A percentile compares a stretch with the other conserved stretches of the same genome.
Evolutionary conservation across 805 yeast genomes (phyloP).

Genomic region (Scheffersomyces coipomensis): DNA sequence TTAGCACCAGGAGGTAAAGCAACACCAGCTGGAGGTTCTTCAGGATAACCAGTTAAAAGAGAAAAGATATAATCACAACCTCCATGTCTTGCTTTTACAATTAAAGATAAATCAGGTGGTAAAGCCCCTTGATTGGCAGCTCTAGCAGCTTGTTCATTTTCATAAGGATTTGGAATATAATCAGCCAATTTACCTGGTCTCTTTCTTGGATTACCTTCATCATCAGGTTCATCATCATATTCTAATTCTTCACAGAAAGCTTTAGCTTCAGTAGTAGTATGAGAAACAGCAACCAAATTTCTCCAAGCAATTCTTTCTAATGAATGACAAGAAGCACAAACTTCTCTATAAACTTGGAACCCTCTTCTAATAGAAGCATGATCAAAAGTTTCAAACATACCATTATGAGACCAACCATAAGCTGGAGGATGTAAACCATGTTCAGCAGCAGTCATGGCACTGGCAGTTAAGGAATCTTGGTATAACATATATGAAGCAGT

Average conservation of each 20-base stretch:
- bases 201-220: conserved; percentile 95
- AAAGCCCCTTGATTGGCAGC: conserved; percentile 99
- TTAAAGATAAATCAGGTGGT: conserved; percentile 96
- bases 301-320: conserved; percentile 98
- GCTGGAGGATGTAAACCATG: conserved; percentile 97
- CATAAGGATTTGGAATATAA: conserved; percentile 91
- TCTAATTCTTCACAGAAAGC: conserved; percentile 95
- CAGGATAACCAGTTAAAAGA: conserved; percentile 97
- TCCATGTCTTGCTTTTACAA: conserved; percentile 99
- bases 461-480: conserved; percentile 82
- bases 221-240: conserved; percentile 95
- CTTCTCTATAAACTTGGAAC: conserved; percentile 97
- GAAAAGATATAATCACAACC: conserved; percentile 94
- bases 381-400: conserved; percentile 87
- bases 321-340: conserved; percentile 98
- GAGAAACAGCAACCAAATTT: conserved; percentile 95
- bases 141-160: conserved; percentile 98
- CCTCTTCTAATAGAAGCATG: conserved; percentile 98
- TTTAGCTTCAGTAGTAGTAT: conserved; percentile 84
- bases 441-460: conserved; percentile 98
- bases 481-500: conserved; percentile 80
- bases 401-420: conserved; percentile 91
- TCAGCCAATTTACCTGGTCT: conserved; percentile 98
- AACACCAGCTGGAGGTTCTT: conserved; percentile 98
- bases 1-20: conserved; percentile 88